Conservation (phyloP, 1,284 basidiomycete species). For the Polyporus tsugae region DNA sequence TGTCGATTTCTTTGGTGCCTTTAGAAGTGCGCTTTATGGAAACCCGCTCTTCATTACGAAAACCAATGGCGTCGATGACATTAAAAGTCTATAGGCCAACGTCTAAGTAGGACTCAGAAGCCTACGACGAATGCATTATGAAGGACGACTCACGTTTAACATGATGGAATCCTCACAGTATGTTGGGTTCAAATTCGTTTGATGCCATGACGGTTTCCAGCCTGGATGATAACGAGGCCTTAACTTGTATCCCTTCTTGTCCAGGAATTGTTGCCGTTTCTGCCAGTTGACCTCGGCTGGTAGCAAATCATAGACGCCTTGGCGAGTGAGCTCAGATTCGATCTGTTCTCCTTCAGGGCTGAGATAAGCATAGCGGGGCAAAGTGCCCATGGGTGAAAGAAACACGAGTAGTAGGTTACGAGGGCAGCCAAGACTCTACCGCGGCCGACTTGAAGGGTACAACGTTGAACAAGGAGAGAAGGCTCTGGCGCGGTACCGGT, state of each 20-base stretch:
- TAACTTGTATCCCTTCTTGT: constrained; percentile 11
- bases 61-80: constrained; percentile 36
- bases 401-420: no score
- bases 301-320: background rate
- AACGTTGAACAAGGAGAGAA: no score
- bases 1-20: constrained; percentile 21
- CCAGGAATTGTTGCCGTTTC: constrained; percentile 11
- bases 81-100: background rate
- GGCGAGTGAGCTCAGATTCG: background rate
- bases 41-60: constrained; percentile 26
- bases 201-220: constrained; percentile 25
- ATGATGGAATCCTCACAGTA: constrained; percentile 24
- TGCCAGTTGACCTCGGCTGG: constrained; percentile 16
- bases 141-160: background rate
- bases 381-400: background rate
- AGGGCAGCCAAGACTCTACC: no score
- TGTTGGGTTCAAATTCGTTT: constrained; percentile 12
- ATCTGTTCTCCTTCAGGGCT: background rate
- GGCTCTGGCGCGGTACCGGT: no score
- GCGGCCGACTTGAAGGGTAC: no score
- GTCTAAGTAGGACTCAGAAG: background rate
- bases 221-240: constrained; percentile 16
- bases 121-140: background rate
- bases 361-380: background rate
- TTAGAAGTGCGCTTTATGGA: constrained; percentile 32